Evolutionary conservation across 495 filamentous ascomycete species (phyloP), one percentile per base, ranked within the genome.

Genomic region (Annulohypoxylon moriforme): DNA sequence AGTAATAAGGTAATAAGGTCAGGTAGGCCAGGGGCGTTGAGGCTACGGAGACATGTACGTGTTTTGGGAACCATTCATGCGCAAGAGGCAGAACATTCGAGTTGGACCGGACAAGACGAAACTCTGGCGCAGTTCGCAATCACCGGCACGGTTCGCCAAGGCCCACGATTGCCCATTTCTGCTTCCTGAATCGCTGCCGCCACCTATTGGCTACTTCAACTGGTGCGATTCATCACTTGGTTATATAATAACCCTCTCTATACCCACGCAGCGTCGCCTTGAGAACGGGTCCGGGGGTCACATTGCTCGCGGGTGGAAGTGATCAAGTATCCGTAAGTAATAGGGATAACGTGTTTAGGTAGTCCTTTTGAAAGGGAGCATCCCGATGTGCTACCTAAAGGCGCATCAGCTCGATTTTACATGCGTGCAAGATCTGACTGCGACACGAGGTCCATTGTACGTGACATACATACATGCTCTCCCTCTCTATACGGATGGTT

Each of bases 341-440:
- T 68, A 69, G 20, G 42, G 50, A 62, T 6, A 60, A 44, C 8
- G 18, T 55, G 25, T 60, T 34, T 10, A 20, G 25, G 47, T 57
- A 57, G 59, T 49, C 60, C 11, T 60, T 56, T 57, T 6, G 14
- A 13, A 49, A 60, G 44, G 64, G 46, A 60, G 65, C 70, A 73
- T 64, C 65, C 60, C 65, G 70, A 73, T 42, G 65, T 73, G 60
- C 65, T 68, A 68, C 70, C 46, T 66, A 24, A 42, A 46, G 64
- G 55, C 6, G 70, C 60, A 68, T 73, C 47, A 65, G 60, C 49
- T 50, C 44, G 36, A 68, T 64, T 58, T 36, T 53, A 49, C 55
- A 59, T 73, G 70, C 60, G 56, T 61, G 55, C 65, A 44, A 68
- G 70, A 73, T 73, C 70, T 73, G 70, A 73, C 64, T 73, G 36